These are phyloP conservation scores for Eutrema salsugineum DNA, from an alignment of 441 rosid species.

Conservation along the genomic window DNA sequence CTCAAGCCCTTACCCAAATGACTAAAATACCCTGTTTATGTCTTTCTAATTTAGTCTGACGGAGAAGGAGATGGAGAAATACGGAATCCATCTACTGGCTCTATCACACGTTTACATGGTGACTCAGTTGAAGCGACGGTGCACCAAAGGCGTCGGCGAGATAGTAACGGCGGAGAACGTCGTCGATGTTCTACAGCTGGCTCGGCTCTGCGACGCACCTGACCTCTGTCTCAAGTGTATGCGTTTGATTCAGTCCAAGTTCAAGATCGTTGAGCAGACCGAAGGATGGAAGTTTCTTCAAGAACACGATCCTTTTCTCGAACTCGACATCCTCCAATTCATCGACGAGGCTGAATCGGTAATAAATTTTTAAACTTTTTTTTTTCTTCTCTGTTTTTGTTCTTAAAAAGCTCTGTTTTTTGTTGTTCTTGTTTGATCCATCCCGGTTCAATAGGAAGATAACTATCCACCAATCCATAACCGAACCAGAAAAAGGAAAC, in stretches of 20 bases:
- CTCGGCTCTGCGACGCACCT: constrained; percentile 81
- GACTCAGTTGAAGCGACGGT: constrained; percentile 62
- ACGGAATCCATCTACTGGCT: constrained; percentile 71
- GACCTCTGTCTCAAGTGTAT: constrained; percentile 69
- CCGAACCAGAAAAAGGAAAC: too few relatives aligned
- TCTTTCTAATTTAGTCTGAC: constrained; percentile 40
- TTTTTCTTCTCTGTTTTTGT: neutral
- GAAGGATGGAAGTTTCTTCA: constrained; percentile 88
- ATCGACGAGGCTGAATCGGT: constrained; percentile 75
- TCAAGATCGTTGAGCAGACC: constrained; percentile 60
- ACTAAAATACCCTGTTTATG: neutral
- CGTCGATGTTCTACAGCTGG: constrained; percentile 77
- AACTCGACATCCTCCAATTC: constrained; percentile 75
- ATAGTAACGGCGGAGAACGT: constrained; percentile 54
- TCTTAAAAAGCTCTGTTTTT: neutral
- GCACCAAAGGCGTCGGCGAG: constrained; percentile 46
- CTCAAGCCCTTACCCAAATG: neutral
- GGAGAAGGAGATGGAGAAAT: constrained; percentile 59
- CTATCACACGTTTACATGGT: constrained; percentile 77
- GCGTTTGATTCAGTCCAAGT: constrained; percentile 48
- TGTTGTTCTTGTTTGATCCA: neutral
- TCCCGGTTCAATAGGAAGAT: neutral
- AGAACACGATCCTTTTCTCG: constrained; percentile 70
- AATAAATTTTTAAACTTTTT: neutral
- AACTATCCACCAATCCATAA: too few relatives aligned